Base-by-base conservation (phyloP, 2,329 filamentous ascomycete genomes). In the Falciphora oryzae region DNA sequence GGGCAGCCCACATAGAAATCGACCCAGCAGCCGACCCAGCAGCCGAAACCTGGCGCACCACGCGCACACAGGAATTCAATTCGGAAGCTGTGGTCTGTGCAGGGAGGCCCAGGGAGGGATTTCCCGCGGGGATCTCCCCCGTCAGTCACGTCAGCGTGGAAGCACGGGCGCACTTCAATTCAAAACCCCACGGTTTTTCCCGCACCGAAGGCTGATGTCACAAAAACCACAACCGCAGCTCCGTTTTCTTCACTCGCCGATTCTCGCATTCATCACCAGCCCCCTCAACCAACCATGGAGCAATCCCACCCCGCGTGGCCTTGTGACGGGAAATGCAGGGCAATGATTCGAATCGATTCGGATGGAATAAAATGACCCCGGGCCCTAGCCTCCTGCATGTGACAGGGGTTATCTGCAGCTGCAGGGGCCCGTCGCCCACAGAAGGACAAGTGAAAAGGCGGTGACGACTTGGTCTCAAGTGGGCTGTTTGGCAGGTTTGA, bases 391-490 rank as follows among this genome's bases (percentile, higher is more conserved):
- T 53, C 44, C 44, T 53, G 58, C 58, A 60, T 35, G 58, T 35
- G 58, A 38, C 58, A 35, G n/a, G 31, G 44, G 14, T 53, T 53
- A 60, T 60, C 28, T 60, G 58, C 58, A 60, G 58, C 58, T 60
- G 58, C 58, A 60, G 58, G 58, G 58, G 58, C 58, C 4, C 14
- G 31, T 25, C 18, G 44, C 38, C 44, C 44, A 53, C 14, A 58
- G 29, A 22, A 58, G 57, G 57, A 29, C 14, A n/a, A 29, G 57
- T 8, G 57, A 58, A 58, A 31, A 58, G 27, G 29, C 29, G 57
- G 57, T 58, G 44, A 53, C 44, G 18, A 7, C 38, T 50, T 53
- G 44, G 22, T 53, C 44, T 53, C 22, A 18, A n/a, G 44, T 53
- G 44, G 44, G 44, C 44, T 53, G 44, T 53, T 53, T 53, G n/a